Conservation (phyloP, 371 early-diverging fungal species). For the Circinella minor region DNA sequence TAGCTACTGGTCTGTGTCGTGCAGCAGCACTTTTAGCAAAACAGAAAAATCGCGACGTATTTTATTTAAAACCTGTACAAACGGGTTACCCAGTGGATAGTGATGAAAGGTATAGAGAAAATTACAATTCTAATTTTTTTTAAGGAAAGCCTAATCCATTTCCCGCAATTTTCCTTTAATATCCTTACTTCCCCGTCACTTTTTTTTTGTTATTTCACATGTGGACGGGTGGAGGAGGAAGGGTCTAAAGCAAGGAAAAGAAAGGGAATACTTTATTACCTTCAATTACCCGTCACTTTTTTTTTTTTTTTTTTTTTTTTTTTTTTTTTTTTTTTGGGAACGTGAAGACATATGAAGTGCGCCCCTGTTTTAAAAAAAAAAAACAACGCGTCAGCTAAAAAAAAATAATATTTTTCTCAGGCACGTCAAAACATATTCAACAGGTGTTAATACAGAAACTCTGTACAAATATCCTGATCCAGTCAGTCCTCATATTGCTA, state of each 20-base stretch:
- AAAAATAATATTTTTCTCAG: constrained; percentile 28
- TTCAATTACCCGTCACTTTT: constrained; percentile 1
- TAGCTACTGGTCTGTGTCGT: constrained; percentile 70
- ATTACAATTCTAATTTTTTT: background rate
- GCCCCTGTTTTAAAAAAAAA: no score
- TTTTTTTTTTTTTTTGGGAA: constrained; percentile 3
- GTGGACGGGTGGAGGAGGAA: no score
- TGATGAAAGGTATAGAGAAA: constrained; percentile 78
- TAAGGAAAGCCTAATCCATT: background rate
- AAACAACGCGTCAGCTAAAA: background rate
- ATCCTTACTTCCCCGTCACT: constrained; percentile 8
- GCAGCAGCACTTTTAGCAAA: constrained; percentile 58
- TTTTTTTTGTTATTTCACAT: constrained; percentile 5
- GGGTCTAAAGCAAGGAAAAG: no score
- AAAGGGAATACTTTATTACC: no score
- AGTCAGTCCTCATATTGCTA: constrained; percentile 80
- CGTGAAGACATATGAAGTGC: constrained; percentile 10
- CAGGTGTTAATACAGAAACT: constrained; percentile 49
- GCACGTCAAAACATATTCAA: constrained; percentile 61
- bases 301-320: background rate
- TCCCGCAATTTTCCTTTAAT: background rate
- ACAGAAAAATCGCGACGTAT: constrained; percentile 51
- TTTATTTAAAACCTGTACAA: constrained; percentile 84
- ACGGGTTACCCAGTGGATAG: constrained; percentile 84
- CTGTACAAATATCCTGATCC: constrained; percentile 77